Evolutionary conservation across 176 grass and related monocot species (phyloP), one percentile per base, ranked within the genome.

Genomic region (Carex cristatella): DNA sequence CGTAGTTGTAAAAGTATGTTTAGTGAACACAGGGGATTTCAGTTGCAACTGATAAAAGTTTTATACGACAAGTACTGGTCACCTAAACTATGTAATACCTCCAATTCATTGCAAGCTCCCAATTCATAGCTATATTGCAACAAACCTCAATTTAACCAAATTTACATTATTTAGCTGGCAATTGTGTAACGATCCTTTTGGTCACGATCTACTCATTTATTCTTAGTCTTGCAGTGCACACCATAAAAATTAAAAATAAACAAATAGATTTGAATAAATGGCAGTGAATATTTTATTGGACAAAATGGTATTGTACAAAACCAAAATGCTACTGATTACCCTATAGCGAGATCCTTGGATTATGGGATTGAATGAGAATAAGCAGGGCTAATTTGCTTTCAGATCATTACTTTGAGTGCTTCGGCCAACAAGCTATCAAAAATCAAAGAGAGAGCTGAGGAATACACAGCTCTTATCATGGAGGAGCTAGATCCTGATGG

Each of bases 401-500:
- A 97, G 94, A 94, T 97, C 73, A 97, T 97, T 44, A 55, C 90
- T 64, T 90, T 97, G 56, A 97, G 94, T 84, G 94, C 94, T 33
- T 97, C 94, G 61, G 94, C 94, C 81, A 97, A 97, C 83, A 97
- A 97, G 67, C 94, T 97, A 75, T 92, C 86, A 64, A 97, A 97
- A 81, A 88, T 97, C 13, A 91, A 94, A 87, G 94, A 94, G 16
- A 86, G 83, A 55, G 94, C 90, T 37, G 94, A 97, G 68, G 94
- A 97, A 86, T 97, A 97, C 83, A 85, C 91, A 5, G 81, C 89
- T 38, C 91, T 97, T 35, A 97, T 97, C 31, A 97, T 97, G 94
- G 94, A 97, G 91, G 94, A 97, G 82, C 87, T 97, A 86, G 94
- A 97, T 76, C 91, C 89, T 28, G 59, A 84, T 7, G 90, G 87